Percentiles rank a stretch among this genome's conserved stretches.
Evolutionary conservation across 1,139 yeast genomes (phyloP).

Genomic region (Scheffersomyces insectosa): DNA sequence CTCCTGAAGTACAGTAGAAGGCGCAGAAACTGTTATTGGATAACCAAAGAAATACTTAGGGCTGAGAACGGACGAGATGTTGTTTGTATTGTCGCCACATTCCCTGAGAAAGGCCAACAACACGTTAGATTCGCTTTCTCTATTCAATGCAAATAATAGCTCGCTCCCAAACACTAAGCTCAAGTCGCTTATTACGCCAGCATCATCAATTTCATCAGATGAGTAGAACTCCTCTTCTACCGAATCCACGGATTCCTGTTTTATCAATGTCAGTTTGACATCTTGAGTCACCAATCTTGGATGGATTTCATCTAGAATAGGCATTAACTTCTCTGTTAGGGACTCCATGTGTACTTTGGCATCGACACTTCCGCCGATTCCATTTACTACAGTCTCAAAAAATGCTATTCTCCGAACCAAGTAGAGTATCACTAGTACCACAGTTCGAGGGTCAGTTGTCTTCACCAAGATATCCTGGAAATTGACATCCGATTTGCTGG

Average conservation of each 20-base stretch:
- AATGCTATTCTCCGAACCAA: constrained; percentile 27
- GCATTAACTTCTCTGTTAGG: constrained; percentile 29
- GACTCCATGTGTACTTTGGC: constrained; percentile 15
- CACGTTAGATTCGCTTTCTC: constrained; percentile 30
- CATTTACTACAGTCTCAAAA: constrained; percentile 16
- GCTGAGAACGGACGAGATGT: constrained; percentile 11
- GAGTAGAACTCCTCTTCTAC: constrained; percentile 3
- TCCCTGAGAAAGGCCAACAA: constrained; percentile 14
- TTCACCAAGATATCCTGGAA: not conserved
- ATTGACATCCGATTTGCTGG: not conserved
- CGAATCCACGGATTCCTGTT: not conserved
- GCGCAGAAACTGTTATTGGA: not conserved
- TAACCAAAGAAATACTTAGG: constrained; percentile 10
- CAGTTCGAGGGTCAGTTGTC: constrained; percentile 11
- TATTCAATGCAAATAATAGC: constrained; percentile 14
- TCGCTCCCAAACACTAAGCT: constrained; percentile 8
- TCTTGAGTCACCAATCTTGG: not conserved
- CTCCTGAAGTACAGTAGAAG: constrained; percentile 1
- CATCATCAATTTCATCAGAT: constrained; percentile 4
- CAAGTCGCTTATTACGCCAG: constrained; percentile 13
- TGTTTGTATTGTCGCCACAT: too few relatives aligned
- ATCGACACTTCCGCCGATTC: constrained; percentile 3
- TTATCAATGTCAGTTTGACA: not conserved
- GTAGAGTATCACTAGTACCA: constrained; percentile 22
- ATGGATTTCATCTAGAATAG: constrained; percentile 26